Conservation (phyloP, 2,329 filamentous ascomycete genomes). For the Gaeumannomyces tritici region DNA sequence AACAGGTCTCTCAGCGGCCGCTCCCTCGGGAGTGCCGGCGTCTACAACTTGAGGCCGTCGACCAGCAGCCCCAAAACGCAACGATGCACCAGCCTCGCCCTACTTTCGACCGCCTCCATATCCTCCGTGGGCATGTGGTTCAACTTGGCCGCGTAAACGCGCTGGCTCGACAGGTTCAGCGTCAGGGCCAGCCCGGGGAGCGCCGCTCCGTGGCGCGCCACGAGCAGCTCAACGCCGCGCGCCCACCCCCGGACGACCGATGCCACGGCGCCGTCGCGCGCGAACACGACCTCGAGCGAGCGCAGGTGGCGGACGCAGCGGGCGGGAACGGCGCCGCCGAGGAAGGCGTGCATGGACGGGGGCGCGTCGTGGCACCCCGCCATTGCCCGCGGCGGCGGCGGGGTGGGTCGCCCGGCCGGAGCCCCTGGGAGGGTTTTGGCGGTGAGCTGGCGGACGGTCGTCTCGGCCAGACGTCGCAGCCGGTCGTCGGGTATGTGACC, state of each 20-base stretch:
- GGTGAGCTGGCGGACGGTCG: not conserved
- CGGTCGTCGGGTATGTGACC: not conserved
- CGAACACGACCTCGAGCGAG: not conserved
- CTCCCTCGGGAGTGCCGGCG: not conserved
- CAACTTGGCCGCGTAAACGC: not conserved
- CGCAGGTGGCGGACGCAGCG: not conserved
- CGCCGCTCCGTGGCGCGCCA: not conserved
- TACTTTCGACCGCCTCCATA: not conserved
- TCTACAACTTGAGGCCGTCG: not conserved
- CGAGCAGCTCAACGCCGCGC: not conserved
- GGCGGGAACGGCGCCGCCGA: not conserved
- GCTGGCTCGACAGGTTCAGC: not conserved
- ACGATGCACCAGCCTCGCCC: not conserved
- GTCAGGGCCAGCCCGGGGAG: too few relatives aligned
- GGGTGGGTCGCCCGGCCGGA: not conserved
- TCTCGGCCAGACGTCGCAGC: not conserved
- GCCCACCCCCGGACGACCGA: not conserved
- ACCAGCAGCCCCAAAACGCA: not conserved
- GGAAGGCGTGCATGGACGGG: not conserved
- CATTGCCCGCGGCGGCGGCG: not conserved
- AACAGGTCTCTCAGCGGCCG: not conserved
- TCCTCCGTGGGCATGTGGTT: not conserved
- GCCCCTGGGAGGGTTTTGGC: not conserved
- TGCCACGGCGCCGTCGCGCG: too few relatives aligned
- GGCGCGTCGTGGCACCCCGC: not conserved